A percentile compares a stretch with the other conserved stretches of the same genome.
Evolutionary conservation across 345 rosid species (phyloP).

Genomic region (Corchorus capsularis): DNA sequence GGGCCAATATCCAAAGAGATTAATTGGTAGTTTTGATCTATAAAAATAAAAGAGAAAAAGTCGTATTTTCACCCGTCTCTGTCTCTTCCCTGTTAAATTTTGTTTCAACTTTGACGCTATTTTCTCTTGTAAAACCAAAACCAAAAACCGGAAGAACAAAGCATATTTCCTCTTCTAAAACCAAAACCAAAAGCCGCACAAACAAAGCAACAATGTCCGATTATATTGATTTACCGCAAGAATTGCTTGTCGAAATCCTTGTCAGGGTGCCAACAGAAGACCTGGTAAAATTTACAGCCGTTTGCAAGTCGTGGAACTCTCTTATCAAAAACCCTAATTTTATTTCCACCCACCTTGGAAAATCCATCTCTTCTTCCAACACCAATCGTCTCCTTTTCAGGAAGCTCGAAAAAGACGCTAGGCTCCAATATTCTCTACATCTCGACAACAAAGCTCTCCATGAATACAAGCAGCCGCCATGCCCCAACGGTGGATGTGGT

Average conservation of each 20-base stretch:
- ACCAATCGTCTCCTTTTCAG: background rate
- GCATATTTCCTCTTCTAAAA: too few species aligned
- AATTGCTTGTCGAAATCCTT: too few species aligned
- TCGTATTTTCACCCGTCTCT: too few species aligned
- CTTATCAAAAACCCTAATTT: background rate
- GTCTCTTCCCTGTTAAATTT: constrained; percentile 4
- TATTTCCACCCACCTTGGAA: background rate
- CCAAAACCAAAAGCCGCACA: too few species aligned
- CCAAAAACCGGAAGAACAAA: too few species aligned
- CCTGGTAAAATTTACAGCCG: background rate
- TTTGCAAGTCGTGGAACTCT: background rate
- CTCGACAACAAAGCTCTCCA: background rate
- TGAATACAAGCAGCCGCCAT: background rate
- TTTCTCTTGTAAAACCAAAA: too few species aligned
- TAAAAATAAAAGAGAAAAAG: too few species aligned
- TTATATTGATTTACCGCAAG: too few species aligned
- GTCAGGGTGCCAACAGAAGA: too few species aligned
- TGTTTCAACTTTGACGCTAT: constrained; percentile 15
- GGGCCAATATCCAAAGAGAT: too few species aligned
- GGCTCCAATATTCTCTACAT: background rate
- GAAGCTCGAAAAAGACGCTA: background rate
- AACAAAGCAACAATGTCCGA: too few species aligned
- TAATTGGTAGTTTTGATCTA: too few species aligned
- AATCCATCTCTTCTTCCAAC: background rate
- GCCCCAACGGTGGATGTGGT: background rate